Evolutionary conservation across 306 rosid species (phyloP), one percentile per base, ranked within the genome.

Genomic region (Styphnolobium japonicum): DNA sequence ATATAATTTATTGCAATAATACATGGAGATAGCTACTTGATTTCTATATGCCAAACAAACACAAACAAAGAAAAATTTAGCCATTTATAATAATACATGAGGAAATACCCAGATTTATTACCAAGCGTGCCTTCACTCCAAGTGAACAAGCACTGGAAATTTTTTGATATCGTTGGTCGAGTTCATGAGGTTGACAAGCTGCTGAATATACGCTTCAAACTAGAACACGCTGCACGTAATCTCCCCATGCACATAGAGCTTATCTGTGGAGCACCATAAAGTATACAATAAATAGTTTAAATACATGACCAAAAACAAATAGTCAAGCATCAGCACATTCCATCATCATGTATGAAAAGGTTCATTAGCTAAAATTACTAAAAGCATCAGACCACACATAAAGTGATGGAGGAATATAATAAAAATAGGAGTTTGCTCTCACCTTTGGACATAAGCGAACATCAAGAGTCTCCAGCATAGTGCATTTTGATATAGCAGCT

Each of bases 131-230:
- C 78, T 74, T 53, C 22, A 33, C 23, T 37, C 76, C 40, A 48
- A 48, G 68, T 36, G 46, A 67, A 75, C 2, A 49, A 33, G 71
- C 70, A 82, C 43, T 7, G 9, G 81, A 80, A 51, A 43, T 37
- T 21, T 2, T 48, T 25, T 22, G 67, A 51, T 12, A 46, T 70
- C 42, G 19, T 48, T 57, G 33, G 46, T 52, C 39, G 10, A 39
- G 57, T 74, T 65, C 79, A 78, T 19, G 68, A 62, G 49, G 80
- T 87, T 34, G 85, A 87, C 87, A 81, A 77, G 86, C 93, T 89
- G 89, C 94, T 91, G 86, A 76, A 91, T 80, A 91, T 93, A 14
- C 98, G 93, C 92, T 91, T 93, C 93, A 93, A 87, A 87, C 94
- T 87, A 11, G 91, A 60, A 83, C 94, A 93, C 4, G 85, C 87